These are phyloP conservation scores for Cadophora luteo-olivacea DNA, from an alignment of 2,329 filamentous ascomycete species.

Conservation along the genomic window DNA sequence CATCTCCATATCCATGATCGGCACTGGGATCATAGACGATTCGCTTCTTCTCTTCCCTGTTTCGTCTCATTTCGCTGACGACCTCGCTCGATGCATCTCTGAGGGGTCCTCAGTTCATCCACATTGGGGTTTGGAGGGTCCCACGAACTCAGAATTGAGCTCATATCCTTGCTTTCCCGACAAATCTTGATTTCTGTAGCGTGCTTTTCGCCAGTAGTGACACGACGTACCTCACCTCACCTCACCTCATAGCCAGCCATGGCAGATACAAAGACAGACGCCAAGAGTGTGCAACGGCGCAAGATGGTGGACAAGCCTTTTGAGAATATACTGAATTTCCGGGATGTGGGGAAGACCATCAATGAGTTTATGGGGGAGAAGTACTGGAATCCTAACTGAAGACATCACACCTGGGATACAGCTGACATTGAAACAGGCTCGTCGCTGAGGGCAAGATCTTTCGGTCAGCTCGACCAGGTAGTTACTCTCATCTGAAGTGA, in stretches of 20 bases:
- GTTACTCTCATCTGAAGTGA: constrained; percentile 6
- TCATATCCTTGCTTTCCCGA: neutral
- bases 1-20: constrained; percentile 5
- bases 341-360: constrained; percentile 74
- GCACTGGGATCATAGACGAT: constrained; percentile 13
- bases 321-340: constrained; percentile 74
- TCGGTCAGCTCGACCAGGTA: constrained; percentile 69
- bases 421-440: constrained; percentile 43
- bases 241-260: constrained; percentile 16
- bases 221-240: neutral
- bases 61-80: constrained; percentile 22
- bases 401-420: neutral
- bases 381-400: constrained; percentile 47
- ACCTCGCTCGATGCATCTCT: constrained; percentile 11
- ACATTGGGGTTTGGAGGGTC: neutral
- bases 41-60: constrained; percentile 27
- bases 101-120: neutral
- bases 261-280: constrained; percentile 18
- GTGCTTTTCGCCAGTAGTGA: neutral
- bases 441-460: constrained; percentile 70
- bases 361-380: constrained; percentile 63
- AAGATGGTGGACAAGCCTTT: constrained; percentile 45
- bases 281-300: constrained; percentile 32
- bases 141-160: neutral
- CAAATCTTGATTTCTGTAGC: neutral